Percentiles rank a stretch among this genome's conserved stretches.
phyloP scores from a whole-genome alignment of 768 basidiomycete species.

The Suillus decipiens region DNA sequence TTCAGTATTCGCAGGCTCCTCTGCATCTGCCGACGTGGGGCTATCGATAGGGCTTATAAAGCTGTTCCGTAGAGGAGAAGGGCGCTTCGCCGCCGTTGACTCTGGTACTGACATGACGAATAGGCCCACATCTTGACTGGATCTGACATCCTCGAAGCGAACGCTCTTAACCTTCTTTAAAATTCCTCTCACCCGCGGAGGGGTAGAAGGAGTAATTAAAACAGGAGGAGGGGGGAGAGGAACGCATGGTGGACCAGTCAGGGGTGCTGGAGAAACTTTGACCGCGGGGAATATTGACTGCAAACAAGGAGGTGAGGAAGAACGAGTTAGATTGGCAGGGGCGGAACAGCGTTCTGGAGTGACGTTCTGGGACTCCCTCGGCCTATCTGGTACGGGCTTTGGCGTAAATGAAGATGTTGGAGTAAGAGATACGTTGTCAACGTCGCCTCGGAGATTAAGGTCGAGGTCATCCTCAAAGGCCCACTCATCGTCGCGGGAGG shows the following conservation, averaged over 20 bases:
- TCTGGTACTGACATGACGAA: constrained; percentile 4
- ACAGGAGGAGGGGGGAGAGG: constrained; percentile 26
- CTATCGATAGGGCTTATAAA: constrained; percentile 9
- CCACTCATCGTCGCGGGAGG: constrained; percentile 37
- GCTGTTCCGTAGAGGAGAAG: constrained; percentile 13
- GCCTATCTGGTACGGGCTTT: not conserved
- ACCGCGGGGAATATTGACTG: constrained; percentile 5
- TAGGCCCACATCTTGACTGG: constrained; percentile 6
- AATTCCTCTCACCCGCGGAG: constrained; percentile 36
- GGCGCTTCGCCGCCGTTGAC: constrained; percentile 6
- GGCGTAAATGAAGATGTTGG: not conserved
- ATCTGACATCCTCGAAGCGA: constrained; percentile 34
- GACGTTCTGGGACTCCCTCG: constrained; percentile 10
- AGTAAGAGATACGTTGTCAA: constrained; percentile 3
- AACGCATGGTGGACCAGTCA: constrained; percentile 20
- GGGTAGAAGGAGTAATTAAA: constrained; percentile 28
- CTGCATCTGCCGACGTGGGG: not conserved
- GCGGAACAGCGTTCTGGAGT: constrained; percentile 19
- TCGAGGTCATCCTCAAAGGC: constrained; percentile 34
- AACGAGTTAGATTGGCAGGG: constrained; percentile 6
- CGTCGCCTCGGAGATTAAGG: constrained; percentile 15
- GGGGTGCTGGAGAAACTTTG: not conserved
- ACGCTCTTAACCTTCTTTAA: constrained; percentile 43
- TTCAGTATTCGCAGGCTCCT: not conserved
- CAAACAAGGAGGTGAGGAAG: constrained; percentile 19